Evolutionary conservation across 768 basidiomycete genomes (phyloP).

Genomic region (Tricholoma terreum): DNA sequence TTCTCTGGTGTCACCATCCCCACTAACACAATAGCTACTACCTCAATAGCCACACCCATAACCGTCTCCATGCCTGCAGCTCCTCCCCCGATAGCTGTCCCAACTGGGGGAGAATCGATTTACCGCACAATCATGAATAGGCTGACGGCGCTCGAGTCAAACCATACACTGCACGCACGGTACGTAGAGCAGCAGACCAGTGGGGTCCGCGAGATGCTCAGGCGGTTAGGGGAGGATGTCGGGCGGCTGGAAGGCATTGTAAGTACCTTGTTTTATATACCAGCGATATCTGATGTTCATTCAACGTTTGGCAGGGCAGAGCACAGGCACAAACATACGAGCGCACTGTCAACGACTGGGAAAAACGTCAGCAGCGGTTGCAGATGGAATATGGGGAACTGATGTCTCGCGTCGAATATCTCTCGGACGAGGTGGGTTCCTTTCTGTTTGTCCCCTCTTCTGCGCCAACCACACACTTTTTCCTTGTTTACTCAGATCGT

Average conservation of each 20-base stretch:
- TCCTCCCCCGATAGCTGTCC: slow-evolving; percentile 17
- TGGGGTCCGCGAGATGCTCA: slow-evolving; percentile 70
- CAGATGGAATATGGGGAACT: slow-evolving; percentile 73
- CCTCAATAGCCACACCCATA: slow-evolving; percentile 1
- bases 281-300: not conserved
- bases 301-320: slow-evolving; percentile 47
- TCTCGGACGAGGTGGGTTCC: slow-evolving; percentile 71
- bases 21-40: slow-evolving; percentile 3
- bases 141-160: slow-evolving; percentile 77
- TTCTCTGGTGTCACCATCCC: not conserved
- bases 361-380: slow-evolving; percentile 59
- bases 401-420: slow-evolving; percentile 63
- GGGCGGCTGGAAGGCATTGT: slow-evolving; percentile 75
- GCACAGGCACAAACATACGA: slow-evolving; percentile 67
- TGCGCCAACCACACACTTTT: not conserved
- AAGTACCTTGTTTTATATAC: slow-evolving; percentile 26
- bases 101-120: slow-evolving; percentile 78
- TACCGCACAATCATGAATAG: slow-evolving; percentile 97
- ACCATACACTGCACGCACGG: slow-evolving; percentile 77
- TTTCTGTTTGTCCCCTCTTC: slow-evolving; percentile 1
- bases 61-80: slow-evolving; percentile 10
- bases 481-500: slow-evolving; percentile 49
- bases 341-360: slow-evolving; percentile 64
- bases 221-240: slow-evolving; percentile 72
- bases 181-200: slow-evolving; percentile 90